Base-by-base conservation (phyloP, 2,329 filamentous ascomycete species). In the Cladosporium sp. region DNA sequence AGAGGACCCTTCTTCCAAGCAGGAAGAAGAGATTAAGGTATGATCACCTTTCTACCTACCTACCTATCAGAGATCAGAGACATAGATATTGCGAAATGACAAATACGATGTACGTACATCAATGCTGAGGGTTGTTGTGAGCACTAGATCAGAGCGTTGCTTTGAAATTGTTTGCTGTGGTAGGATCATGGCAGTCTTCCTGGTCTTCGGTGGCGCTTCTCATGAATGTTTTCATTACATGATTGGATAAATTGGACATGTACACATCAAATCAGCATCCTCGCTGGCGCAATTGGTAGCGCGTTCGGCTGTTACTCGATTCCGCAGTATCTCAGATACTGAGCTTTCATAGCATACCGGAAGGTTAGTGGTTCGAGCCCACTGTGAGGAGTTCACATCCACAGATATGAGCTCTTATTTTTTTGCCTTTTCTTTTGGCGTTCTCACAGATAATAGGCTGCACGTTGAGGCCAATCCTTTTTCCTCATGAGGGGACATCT, bases 1-100 rank as follows among this genome's bases (percentile, higher is more conserved):
- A 30, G 65, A 62, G 13, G 69, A 67, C 34, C 66, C 66, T 32
- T 54, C 51, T 54, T 54, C 51, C 18, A 65, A 28, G 32, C 61
- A 54, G 14, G 63, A 36, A 11, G 65, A 49, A 30, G 48, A 30
- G 7, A 39, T 25, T n/a, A 65, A 58, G 63, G 60, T 63, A 63
- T 63, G 60, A 63, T 23, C 1, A 54, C 11, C 23, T 25, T 8
- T 23, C 39, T 46, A 21, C 39, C 39, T 46, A 39, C 18, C 7
- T 46, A 5, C 39, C 39, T 21, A 23, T 23, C 39, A 46, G 39
- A 23, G n/a, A 16, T n/a, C 18, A 43, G 36, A 21, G 36, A n/a
- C 3, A 46, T 46, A 46, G 8, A 46, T 46, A 46, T 46, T 46
- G 39, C 39, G n/a, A 46, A 46, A 46, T 21, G n/a, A 46, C 8